Conservation (phyloP, 352 stramenopile genomes). For the Albugo candida region DNA sequence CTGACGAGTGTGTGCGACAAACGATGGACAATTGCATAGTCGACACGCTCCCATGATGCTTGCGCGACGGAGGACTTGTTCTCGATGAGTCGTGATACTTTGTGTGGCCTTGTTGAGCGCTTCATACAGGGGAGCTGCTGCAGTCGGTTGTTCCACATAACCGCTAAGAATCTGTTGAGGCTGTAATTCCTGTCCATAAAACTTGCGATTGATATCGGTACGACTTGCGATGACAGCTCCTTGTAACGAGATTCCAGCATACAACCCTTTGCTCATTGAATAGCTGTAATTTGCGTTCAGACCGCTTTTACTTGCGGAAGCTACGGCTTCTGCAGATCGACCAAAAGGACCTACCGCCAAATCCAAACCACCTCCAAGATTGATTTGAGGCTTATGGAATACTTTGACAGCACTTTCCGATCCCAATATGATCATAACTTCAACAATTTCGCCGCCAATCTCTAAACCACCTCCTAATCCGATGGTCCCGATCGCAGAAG, state of each 20-base stretch:
- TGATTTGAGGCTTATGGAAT: conserved; percentile 60
- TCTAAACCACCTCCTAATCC: conserved; percentile 63
- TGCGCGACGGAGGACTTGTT: conserved; percentile 14
- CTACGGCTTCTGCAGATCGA: conserved; percentile 37
- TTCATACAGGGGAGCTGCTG: conserved; percentile 35
- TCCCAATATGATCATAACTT: conserved; percentile 85
- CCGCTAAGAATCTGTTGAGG: conserved; percentile 24
- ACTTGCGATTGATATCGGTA: conserved; percentile 79
- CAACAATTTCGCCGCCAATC: conserved; percentile 75
- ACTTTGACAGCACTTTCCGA: conserved; percentile 68
- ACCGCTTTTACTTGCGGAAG: conserved; percentile 20
- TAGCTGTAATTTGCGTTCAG: conserved; percentile 83
- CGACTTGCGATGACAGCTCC: conserved; percentile 72
- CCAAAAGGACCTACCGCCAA: conserved; percentile 72
- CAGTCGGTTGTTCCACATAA: conserved; percentile 16
- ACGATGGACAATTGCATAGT: conserved; percentile 21
- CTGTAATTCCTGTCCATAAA: conserved; percentile 69
- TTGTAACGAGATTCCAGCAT: conserved; percentile 77
- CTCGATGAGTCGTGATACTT: conserved; percentile 19
- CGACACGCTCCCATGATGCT: conserved; percentile 22
- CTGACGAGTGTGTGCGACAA: conserved; percentile 22
- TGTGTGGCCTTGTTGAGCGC: conserved; percentile 25
- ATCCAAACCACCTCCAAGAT: conserved; percentile 74
- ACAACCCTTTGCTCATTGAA: conserved; percentile 76
- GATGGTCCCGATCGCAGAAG: conserved; percentile 72